Conservation (phyloP, 2,329 filamentous ascomycete genomes). For the Stachybotrys echinatus region DNA sequence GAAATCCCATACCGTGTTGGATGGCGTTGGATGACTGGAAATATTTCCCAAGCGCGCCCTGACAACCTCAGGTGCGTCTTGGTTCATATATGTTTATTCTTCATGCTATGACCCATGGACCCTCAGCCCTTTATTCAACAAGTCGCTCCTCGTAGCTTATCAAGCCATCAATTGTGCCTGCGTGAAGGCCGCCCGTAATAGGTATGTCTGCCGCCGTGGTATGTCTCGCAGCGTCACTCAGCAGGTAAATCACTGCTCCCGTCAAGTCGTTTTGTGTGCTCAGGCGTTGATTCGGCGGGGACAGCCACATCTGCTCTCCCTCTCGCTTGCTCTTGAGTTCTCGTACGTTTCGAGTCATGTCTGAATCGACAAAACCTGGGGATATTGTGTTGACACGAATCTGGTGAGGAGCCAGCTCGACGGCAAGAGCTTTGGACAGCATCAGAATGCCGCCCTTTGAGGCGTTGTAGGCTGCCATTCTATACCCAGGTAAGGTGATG, state of each 20-base stretch:
- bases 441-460: constrained; percentile 35
- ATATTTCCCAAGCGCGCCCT: too few species aligned
- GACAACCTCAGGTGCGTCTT: too few species aligned
- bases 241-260: constrained; percentile 33
- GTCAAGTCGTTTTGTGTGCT: constrained; percentile 36
- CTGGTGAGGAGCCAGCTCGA: constrained; percentile 28
- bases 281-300: constrained; percentile 31
- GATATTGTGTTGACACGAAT: constrained; percentile 34
- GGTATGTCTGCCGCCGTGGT: constrained; percentile 38
- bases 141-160: constrained; percentile 22
- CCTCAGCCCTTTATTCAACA: constrained; percentile 10
- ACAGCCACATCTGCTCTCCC: constrained; percentile 29
- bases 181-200: constrained; percentile 38
- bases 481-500: constrained; percentile 13
- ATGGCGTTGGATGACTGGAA: too few species aligned
- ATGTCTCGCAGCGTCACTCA: constrained; percentile 36
- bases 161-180: constrained; percentile 28
- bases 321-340: constrained; percentile 24
- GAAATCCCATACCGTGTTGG: too few species aligned
- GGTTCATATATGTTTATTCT: too few species aligned
- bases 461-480: constrained; percentile 34
- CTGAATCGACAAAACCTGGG: constrained; percentile 30
- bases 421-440: constrained; percentile 31
- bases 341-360: constrained; percentile 25
- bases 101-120: too few species aligned